phyloP scores from a whole-genome alignment of 805 yeast genomes.

The Crinitomyces ghanaensis region DNA sequence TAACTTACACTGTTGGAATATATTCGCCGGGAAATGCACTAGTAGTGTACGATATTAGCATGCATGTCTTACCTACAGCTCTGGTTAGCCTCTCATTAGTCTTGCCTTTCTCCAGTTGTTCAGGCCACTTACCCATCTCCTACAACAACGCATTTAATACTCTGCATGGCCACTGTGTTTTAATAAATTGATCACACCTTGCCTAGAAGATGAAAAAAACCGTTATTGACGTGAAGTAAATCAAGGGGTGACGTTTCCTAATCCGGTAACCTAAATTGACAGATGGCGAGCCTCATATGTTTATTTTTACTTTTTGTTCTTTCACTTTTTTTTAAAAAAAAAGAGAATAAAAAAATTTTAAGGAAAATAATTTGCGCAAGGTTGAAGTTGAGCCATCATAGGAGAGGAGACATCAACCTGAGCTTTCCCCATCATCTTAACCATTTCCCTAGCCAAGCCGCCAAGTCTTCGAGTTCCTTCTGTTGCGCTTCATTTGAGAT shows the following conservation, averaged over 20 bases:
- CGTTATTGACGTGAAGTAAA: neutral
- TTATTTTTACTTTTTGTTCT: too few relatives aligned
- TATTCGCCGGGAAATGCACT: slow-evolving; percentile 89
- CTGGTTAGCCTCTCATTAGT: neutral
- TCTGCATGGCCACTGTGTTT: slow-evolving; percentile 59
- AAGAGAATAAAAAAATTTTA: too few relatives aligned
- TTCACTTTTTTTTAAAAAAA: too few relatives aligned
- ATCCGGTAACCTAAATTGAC: too few relatives aligned
- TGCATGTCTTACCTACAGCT: slow-evolving; percentile 90
- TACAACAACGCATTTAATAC: slow-evolving; percentile 84
- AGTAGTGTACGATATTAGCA: slow-evolving; percentile 79
- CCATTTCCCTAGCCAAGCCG: too few relatives aligned
- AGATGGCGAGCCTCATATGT: too few relatives aligned
- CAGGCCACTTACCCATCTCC: slow-evolving; percentile 59
- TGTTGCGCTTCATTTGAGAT: too few relatives aligned
- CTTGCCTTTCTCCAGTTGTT: neutral
- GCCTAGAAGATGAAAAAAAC: neutral
- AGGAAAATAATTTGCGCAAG: too few relatives aligned
- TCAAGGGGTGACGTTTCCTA: neutral
- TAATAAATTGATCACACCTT: neutral
- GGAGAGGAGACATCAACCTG: too few relatives aligned
- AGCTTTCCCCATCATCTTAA: too few relatives aligned
- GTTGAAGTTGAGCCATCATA: too few relatives aligned
- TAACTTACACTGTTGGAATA: slow-evolving; percentile 65
- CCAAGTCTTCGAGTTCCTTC: too few relatives aligned